A percentile compares a stretch with the other conserved stretches of the same genome.
Conservation (phyloP, 345 rosid genomes). For the Populus ilicifolia region DNA sequence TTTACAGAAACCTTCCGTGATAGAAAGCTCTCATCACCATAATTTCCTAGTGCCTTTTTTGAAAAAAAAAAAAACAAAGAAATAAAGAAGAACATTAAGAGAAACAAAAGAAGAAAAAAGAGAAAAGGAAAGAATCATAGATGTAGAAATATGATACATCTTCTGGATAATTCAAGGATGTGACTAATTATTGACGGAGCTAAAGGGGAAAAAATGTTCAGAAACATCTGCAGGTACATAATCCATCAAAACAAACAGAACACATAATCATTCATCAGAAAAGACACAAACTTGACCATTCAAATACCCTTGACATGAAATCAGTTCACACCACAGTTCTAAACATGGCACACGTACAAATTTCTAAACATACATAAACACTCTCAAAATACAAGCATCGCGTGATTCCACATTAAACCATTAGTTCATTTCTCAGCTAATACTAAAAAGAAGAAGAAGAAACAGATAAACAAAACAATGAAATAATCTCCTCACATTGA, state of each 20-base stretch:
- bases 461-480: neutral
- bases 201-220: neutral
- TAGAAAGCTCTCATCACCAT: neutral
- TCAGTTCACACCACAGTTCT: neutral
- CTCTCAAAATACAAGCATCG: neutral
- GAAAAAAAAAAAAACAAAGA: neutral
- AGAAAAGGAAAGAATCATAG: neutral
- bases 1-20: neutral
- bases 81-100: neutral
- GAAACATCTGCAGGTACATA: neutral
- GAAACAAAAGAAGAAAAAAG: too few species aligned
- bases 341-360: neutral
- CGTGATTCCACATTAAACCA: neutral
- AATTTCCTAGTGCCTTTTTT: neutral
- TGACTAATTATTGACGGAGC: neutral
- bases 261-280: neutral
- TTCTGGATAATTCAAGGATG: neutral
- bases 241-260: slow-evolving; percentile 4
- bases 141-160: neutral
- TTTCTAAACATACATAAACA: neutral
- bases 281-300: neutral
- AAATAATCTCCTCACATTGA: slow-evolving; percentile 31
- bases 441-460: neutral
- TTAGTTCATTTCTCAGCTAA: neutral
- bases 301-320: neutral